These are phyloP conservation scores for Quercus aquifolioides DNA, from an alignment of 306 rosid species.

Conservation along the genomic window DNA sequence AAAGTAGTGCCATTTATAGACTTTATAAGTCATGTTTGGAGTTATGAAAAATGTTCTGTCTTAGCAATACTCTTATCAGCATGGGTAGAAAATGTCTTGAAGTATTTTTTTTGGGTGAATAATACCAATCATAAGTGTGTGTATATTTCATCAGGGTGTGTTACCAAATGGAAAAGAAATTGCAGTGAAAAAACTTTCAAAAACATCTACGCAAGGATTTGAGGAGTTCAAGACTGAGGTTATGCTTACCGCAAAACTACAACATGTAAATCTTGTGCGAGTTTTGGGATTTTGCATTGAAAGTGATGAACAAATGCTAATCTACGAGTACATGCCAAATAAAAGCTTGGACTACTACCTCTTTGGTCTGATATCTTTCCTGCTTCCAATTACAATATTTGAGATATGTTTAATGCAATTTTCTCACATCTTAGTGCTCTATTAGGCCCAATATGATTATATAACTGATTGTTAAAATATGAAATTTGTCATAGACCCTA, in stretches of 20 bases:
- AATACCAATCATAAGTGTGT: background rate
- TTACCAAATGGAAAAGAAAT: constrained; percentile 31
- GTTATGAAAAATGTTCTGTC: no score
- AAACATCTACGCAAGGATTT: constrained; percentile 41
- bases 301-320: constrained; percentile 38
- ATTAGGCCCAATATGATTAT: no score
- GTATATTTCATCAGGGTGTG: constrained; percentile 12
- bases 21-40: no score
- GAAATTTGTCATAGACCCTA: no score
- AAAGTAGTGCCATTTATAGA: no score
- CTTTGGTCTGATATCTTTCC: constrained; percentile 22
- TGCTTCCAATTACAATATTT: background rate
- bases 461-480: no score
- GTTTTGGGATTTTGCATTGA: constrained; percentile 36
- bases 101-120: background rate
- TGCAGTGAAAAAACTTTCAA: constrained; percentile 47
- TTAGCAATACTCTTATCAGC: background rate
- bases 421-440: no score
- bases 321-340: constrained; percentile 51
- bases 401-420: background rate
- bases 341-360: constrained; percentile 42
- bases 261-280: constrained; percentile 47
- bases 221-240: constrained; percentile 54
- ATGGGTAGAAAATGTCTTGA: background rate
- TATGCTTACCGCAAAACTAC: constrained; percentile 37